Evolutionary conservation across 2,329 filamentous ascomycete genomes (phyloP).

Genomic region (Aspergillus uvarum): DNA sequence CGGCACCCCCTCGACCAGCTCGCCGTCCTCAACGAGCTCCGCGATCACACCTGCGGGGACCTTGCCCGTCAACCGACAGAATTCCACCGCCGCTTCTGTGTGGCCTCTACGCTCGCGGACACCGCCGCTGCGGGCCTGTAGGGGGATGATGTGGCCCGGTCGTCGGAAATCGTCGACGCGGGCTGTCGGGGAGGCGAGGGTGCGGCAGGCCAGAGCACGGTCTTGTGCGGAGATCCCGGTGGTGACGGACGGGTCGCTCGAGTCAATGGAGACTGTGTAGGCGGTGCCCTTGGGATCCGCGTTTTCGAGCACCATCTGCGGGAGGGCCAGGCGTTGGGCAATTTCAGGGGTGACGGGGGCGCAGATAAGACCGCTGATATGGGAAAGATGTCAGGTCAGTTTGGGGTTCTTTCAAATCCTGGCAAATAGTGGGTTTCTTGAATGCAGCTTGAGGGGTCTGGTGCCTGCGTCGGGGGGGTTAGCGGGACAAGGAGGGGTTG

Average conservation of each 20-base stretch:
- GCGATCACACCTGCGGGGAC: constrained; percentile 75
- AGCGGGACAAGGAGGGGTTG: background rate
- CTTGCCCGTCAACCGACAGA: constrained; percentile 83
- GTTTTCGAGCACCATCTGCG: constrained; percentile 84
- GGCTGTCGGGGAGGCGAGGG: constrained; percentile 66
- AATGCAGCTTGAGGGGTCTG: background rate
- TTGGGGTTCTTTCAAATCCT: background rate
- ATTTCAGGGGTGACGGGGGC: constrained; percentile 72
- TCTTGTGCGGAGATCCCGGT: constrained; percentile 92
- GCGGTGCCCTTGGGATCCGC: constrained; percentile 83
- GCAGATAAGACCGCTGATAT: constrained; percentile 76
- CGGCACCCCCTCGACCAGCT: constrained; percentile 66
- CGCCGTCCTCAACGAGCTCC: constrained; percentile 86
- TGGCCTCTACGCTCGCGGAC: constrained; percentile 79
- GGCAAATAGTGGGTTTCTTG: background rate
- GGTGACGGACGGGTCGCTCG: constrained; percentile 67
- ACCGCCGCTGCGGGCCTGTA: constrained; percentile 75
- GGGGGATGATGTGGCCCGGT: constrained; percentile 86
- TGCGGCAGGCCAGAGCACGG: constrained; percentile 75
- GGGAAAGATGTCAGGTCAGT: background rate
- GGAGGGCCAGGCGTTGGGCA: constrained; percentile 70
- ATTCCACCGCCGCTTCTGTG: constrained; percentile 89
- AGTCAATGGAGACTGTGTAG: constrained; percentile 88
- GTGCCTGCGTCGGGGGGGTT: background rate
- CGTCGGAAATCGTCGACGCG: constrained; percentile 66